Evolutionary conservation across 2,329 filamentous ascomycete genomes (phyloP), one percentile per base, ranked within the genome.

Genomic region (Ascochyta koolunga): DNA sequence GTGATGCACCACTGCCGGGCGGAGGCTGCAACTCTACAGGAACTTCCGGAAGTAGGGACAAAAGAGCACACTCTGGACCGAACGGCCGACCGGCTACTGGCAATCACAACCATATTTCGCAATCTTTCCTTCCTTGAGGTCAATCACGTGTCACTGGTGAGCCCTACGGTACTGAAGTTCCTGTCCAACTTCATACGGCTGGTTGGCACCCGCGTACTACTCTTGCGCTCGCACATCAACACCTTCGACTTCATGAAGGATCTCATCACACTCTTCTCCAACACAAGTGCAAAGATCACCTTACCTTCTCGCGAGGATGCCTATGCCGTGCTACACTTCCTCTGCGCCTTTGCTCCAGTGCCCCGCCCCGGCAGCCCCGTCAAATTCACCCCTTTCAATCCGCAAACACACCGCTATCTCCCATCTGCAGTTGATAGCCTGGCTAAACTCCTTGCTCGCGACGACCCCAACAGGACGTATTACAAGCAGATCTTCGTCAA

Each of bases 231-330:
- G 3, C 84, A 95, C 61, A 82, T 84, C 68, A 96, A 97, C 75
- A 95, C 90, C 0, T 80, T 97, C 61, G 95, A 99, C 74, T 93
- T 98, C 67, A 96, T 97, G 90, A 99, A 99, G 77, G 95, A 99
- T 73, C 81, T 92, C 25, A 86, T 98, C 53, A 88, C 91, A 15
- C 86, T 96, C 62, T 80, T 99, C 49, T 97, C 93, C 51, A 98
- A 99, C 73, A 86, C 96, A 41, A 87, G 92, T 7, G 86, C 90
- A 40, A 84, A 86, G 9, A 84, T 98, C 46, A 89, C 93, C 68
- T 80, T 99, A 33, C 89, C 92, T 1, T 89, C 89, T 18, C 88
- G 90, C 59, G 93, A 98, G 69, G 93, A 98, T 70, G 93, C 93
- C 0, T 80, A 91, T 33, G 91, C 90, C 66, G 81, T 98, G 6